Conservation (phyloP, 2,329 filamentous ascomycete species). For the Beauveria australis region DNA sequence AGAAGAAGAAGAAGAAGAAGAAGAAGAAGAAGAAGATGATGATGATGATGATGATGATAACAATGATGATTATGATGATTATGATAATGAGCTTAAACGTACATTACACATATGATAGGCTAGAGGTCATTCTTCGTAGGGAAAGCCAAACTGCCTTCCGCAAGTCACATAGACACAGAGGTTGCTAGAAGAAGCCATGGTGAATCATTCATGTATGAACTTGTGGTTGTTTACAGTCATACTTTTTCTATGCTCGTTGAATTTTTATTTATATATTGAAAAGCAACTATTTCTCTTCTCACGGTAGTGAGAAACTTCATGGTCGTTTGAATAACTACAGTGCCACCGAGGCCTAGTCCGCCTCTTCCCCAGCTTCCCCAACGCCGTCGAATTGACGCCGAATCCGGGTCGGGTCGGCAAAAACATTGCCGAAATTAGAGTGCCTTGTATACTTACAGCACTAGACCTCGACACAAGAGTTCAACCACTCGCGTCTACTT, state of each 20-base stretch:
- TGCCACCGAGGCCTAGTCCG: neutral
- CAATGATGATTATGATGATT: no score
- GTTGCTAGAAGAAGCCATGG: neutral
- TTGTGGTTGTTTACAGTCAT: neutral
- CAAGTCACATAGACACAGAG: slow-evolving; percentile 53
- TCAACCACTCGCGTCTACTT: no score
- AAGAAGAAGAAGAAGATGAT: no score
- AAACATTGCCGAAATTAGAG: neutral
- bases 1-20: no score
- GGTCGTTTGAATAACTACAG: neutral
- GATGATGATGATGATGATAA: no score
- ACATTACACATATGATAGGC: slow-evolving; percentile 62
- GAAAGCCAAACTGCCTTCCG: slow-evolving; percentile 52
- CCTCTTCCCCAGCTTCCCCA: neutral
- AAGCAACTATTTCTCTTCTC: neutral
- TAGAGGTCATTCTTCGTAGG: slow-evolving; percentile 37
- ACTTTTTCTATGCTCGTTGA: neutral
- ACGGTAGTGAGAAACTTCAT: neutral
- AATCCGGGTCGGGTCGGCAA: neutral
- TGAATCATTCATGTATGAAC: neutral
- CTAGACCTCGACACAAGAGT: no score
- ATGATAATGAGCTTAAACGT: no score
- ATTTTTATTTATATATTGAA: neutral
- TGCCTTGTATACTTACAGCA: no score
- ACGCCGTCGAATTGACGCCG: neutral